A percentile compares a stretch with the other conserved stretches of the same genome.
These are phyloP conservation scores for Falciphora oryzae DNA, from an alignment of 2,329 filamentous ascomycete genomes.

Conservation along the genomic window DNA sequence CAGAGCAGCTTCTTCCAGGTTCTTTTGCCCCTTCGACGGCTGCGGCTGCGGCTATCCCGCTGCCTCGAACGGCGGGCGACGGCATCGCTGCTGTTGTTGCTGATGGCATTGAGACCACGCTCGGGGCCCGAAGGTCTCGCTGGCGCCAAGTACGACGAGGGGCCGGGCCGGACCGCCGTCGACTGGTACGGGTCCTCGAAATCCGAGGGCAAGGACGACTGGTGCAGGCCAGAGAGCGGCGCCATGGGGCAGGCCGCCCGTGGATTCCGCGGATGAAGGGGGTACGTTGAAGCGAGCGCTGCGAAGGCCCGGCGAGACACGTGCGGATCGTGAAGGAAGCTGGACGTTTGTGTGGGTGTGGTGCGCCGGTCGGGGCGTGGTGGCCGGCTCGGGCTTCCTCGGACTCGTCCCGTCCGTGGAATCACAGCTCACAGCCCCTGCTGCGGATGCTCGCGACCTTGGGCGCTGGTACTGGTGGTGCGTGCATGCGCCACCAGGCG, in stretches of 20 bases:
- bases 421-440: not conserved
- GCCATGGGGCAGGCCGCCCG: slow-evolving; percentile 6
- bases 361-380: not conserved
- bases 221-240: slow-evolving; percentile 8
- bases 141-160: not conserved
- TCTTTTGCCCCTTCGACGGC: slow-evolving; percentile 58
- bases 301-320: not conserved
- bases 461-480: too few relatives aligned
- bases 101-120: not conserved
- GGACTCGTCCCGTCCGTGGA: not conserved
- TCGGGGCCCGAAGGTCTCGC: not conserved
- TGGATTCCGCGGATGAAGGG: not conserved
- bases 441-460: not conserved
- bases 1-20: slow-evolving; percentile 95
- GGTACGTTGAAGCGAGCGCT: not conserved
- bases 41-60: slow-evolving; percentile 52
- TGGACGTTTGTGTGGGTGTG: not conserved
- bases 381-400: not conserved
- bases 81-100: not conserved
- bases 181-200: slow-evolving; percentile 1
- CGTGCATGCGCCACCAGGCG: not conserved
- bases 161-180: not conserved
- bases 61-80: slow-evolving; percentile 1
- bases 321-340: not conserved
- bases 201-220: slow-evolving; percentile 4